Percentiles rank a stretch among this genome's conserved stretches.
Conservation (phyloP, 2,329 filamentous ascomycete species). For the Nemania bipapillata region DNA sequence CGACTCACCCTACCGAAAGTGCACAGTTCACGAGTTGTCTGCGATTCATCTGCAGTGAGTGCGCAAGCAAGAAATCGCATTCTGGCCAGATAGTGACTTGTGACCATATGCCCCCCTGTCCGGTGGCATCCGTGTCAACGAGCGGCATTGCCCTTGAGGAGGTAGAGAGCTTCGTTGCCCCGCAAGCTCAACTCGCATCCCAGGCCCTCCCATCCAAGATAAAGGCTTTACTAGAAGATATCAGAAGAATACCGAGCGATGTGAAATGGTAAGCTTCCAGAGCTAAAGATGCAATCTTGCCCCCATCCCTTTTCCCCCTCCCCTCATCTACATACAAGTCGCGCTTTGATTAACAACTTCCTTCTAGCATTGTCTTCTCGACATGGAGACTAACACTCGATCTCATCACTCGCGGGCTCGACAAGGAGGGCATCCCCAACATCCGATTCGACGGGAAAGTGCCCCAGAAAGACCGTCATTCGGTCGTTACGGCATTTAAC, state of each 20-base stretch:
- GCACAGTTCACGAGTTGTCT: conserved; percentile 52
- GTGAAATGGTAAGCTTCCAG: conserved; percentile 11
- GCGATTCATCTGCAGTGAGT: conserved; percentile 50
- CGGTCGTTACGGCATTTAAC: conserved; percentile 56
- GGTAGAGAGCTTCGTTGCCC: neutral
- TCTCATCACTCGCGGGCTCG: conserved; percentile 56
- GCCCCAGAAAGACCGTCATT: conserved; percentile 55
- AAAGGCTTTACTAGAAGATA: conserved; percentile 13
- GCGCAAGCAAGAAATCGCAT: conserved; percentile 33
- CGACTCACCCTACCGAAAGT: neutral
- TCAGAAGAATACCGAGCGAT: conserved; percentile 7
- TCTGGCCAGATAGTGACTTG: conserved; percentile 33
- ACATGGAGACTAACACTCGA: conserved; percentile 62
- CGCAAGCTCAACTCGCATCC: neutral
- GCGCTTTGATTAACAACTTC: no score
- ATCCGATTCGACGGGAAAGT: conserved; percentile 62
- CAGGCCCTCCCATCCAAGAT: conserved; percentile 13
- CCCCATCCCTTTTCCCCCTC: neutral
- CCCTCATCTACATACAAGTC: no score
- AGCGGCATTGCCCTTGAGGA: conserved; percentile 44
- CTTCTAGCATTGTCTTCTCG: conserved; percentile 65
- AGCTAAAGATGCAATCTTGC: neutral
- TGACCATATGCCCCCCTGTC: conserved; percentile 45
- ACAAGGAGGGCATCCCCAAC: conserved; percentile 49
- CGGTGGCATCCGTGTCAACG: conserved; percentile 43